Evolutionary conservation across 2,329 filamentous ascomycete species (phyloP).

Genomic region (Capronia americana): DNA sequence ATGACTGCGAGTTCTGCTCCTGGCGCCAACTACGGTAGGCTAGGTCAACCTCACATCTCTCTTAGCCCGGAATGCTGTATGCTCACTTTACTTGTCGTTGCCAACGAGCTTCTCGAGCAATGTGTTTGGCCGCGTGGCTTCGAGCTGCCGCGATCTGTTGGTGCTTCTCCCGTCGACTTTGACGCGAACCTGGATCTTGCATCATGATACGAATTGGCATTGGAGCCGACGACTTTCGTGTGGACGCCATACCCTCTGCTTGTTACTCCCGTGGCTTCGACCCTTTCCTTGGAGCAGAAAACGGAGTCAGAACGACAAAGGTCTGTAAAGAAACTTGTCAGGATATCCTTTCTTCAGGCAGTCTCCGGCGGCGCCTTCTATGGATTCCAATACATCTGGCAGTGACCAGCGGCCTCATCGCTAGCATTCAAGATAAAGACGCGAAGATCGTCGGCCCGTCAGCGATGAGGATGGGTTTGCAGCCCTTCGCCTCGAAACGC

Average conservation of each 20-base stretch:
- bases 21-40: slow-evolving; percentile 1
- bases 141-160: slow-evolving; percentile 8
- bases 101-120: slow-evolving; percentile 9
- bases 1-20: not conserved
- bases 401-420: not conserved
- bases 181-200: slow-evolving; percentile 10
- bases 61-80: not conserved
- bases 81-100: slow-evolving; percentile 3
- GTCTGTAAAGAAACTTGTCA: not conserved
- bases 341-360: not conserved
- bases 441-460: not conserved
- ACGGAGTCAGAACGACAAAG: not conserved
- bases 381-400: not conserved
- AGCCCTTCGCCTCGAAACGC: not conserved
- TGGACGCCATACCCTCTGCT: not conserved
- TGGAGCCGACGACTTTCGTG: slow-evolving; percentile 3
- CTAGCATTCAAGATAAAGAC: not conserved
- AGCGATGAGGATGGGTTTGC: not conserved
- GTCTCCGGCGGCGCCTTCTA: not conserved
- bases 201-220: slow-evolving; percentile 12
- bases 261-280: not conserved
- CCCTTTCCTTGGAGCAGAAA: not conserved
- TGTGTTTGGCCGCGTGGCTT: slow-evolving; percentile 11
- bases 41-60: not conserved
- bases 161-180: slow-evolving; percentile 2